Evolutionary conservation across 139 green algal species (phyloP).

Genomic region (Tetradesmus lagerheimii): DNA sequence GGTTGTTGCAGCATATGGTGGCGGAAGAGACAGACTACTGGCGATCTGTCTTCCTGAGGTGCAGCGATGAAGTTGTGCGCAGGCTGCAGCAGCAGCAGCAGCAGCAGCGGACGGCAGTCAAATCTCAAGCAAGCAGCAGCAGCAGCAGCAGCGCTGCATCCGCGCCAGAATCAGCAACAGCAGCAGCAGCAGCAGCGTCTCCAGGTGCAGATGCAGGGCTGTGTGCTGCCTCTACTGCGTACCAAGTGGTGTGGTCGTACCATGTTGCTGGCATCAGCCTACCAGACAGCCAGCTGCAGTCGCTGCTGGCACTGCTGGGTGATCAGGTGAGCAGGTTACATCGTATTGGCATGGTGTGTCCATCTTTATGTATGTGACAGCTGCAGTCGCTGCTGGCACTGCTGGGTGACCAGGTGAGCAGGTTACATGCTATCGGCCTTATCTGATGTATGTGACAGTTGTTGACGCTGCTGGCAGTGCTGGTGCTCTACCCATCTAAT

Average conservation of each 20-base stretch:
- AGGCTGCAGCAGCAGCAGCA: conserved; percentile 39
- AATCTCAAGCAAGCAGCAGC: neutral
- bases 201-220: neutral
- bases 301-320: neutral
- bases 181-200: neutral
- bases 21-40: neutral
- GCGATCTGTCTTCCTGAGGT: neutral
- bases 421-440: too few relatives aligned
- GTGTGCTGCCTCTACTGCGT: neutral
- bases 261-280: conserved; percentile 3
- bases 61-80: neutral
- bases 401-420: too few relatives aligned
- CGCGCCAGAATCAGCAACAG: neutral
- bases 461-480: too few relatives aligned
- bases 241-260: conserved; percentile 20
- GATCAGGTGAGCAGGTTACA: neutral
- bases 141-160: too few relatives aligned
- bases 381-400: neutral
- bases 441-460: too few relatives aligned
- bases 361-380: neutral
- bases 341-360: neutral
- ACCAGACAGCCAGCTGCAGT: neutral
- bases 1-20: neutral
- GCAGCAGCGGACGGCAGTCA: neutral
- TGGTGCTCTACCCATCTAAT: too few relatives aligned